Evolutionary conservation across 2,329 filamentous ascomycete species (phyloP).

Genomic region (Rugonectria rugulosa): DNA sequence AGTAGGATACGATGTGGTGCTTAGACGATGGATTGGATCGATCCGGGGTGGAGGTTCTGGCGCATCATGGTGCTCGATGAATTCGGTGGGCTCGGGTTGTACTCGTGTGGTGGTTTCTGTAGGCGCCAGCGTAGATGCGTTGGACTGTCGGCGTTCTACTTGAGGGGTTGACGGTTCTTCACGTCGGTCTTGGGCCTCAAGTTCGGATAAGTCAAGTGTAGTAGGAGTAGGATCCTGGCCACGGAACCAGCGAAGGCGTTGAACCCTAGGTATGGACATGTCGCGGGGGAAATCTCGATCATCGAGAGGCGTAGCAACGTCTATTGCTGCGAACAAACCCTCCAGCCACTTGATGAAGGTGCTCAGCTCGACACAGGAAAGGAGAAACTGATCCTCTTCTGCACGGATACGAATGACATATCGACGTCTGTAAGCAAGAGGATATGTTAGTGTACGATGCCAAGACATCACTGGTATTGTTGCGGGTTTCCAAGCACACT

Average conservation of each 20-base stretch:
- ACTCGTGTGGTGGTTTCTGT: constrained; percentile 34
- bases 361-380: constrained; percentile 70
- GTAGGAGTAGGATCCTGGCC: constrained; percentile 45
- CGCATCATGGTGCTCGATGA: constrained; percentile 23
- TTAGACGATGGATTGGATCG: constrained; percentile 49
- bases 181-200: constrained; percentile 28
- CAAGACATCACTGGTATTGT: too few relatives aligned
- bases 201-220: constrained; percentile 35
- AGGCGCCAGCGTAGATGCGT: constrained; percentile 17
- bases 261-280: constrained; percentile 66
- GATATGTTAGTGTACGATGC: neutral
- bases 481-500: constrained; percentile 38
- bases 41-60: constrained; percentile 38
- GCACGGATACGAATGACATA: constrained; percentile 76
- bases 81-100: constrained; percentile 31
- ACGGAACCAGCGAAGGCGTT: constrained; percentile 59
- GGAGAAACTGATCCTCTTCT: constrained; percentile 76
- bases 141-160: constrained; percentile 27
- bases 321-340: constrained; percentile 74
- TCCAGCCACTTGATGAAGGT: constrained; percentile 75
- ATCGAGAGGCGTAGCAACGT: constrained; percentile 74
- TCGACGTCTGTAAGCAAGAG: constrained; percentile 52
- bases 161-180: constrained; percentile 33
- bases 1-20: constrained; percentile 55
- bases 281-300: constrained; percentile 71